Base-by-base conservation (phyloP, 208 protist species). In the Crithidia bombi region DNA sequence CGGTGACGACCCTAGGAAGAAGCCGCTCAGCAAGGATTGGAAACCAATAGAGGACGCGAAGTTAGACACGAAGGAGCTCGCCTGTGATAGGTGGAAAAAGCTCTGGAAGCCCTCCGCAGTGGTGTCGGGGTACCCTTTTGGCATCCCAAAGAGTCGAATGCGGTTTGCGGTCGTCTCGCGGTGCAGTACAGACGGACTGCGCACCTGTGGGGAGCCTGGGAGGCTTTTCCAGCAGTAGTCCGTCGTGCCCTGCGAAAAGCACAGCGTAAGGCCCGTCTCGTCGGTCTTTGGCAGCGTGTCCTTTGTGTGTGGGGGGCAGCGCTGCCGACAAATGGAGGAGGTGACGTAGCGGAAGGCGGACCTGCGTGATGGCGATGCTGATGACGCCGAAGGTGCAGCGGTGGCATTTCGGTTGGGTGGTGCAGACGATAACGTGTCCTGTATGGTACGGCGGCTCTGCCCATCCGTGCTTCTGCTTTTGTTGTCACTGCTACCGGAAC, bases 11-110 rank as follows among this genome's bases (percentile, higher is more conserved):
- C 65, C 86, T 10, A 91, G 63, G 56, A 95, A 95, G 71, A 95
- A 95, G 3, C 90, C 90, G 44, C 78, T 90, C 25, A 95, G 83
- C 33, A 95, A 81, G 12, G 90, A 88, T 69, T 95, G 90, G 65
- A 85, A 91, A 5, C 85, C 90, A 38, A 95, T 92, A 15, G 90
- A 93, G n/a, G 90, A 85, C 39, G 85, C 74, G 65, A 95, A 95
- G 77, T 92, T 95, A 6, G 87, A 91, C 17, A 93, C 78, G 59
- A 89, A 93, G 17, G 81, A 70, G 71, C 85, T 92, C 3, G 75
- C 73, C 44, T 90, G 65, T 0, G 85, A 92, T n/a, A 93, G 72
- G 62, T 87, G 85, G 59, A 95, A 95, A 49, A 91, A 95, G 25
- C 80, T 79, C 73, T 89, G 82, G 65, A 91, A 93, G 12, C 90